Percentiles rank a stretch among this genome's conserved stretches.
phyloP scores from a whole-genome alignment of 352 stramenopile genomes.

The Phytopythium delawarense region DNA sequence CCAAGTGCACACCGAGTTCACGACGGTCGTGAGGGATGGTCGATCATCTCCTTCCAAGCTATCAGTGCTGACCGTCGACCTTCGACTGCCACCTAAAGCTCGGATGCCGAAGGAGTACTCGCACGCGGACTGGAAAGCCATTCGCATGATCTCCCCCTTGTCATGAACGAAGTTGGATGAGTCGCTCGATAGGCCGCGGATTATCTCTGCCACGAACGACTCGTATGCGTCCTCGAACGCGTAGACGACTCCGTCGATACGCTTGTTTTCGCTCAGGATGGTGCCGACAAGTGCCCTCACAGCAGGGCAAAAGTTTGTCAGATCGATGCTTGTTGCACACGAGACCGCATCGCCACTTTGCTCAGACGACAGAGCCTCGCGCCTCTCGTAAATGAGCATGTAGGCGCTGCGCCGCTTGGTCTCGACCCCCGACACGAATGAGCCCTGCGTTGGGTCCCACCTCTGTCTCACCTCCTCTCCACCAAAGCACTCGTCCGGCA shows the following conservation, averaged over 20 bases:
- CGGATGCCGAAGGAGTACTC: constrained; percentile 38
- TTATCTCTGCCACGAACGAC: constrained; percentile 18
- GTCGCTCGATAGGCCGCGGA: constrained; percentile 9
- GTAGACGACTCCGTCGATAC: constrained; percentile 30
- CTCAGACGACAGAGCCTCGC: constrained; percentile 2
- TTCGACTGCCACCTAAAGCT: constrained; percentile 12
- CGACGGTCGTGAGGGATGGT: not conserved
- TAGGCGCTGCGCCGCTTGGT: constrained; percentile 71
- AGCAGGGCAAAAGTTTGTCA: not conserved
- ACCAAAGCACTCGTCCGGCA: constrained; percentile 89
- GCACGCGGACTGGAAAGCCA: constrained; percentile 20
- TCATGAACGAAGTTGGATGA: not conserved
- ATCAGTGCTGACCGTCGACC: not conserved
- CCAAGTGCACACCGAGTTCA: constrained; percentile 8
- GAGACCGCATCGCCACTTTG: not conserved
- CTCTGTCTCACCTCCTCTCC: constrained; percentile 71
- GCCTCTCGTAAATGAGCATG: constrained; percentile 73
- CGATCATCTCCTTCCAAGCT: not conserved
- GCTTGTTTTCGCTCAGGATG: constrained; percentile 25
- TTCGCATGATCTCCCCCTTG: constrained; percentile 6
- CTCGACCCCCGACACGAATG: constrained; percentile 33
- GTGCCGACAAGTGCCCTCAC: constrained; percentile 16
- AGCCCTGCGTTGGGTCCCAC: constrained; percentile 34
- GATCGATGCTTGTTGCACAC: not conserved
- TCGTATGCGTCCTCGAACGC: constrained; percentile 30